Evolutionary conservation across 192 early-diverging fungal genomes (phyloP).

Genomic region (Thamnidium elegans): DNA sequence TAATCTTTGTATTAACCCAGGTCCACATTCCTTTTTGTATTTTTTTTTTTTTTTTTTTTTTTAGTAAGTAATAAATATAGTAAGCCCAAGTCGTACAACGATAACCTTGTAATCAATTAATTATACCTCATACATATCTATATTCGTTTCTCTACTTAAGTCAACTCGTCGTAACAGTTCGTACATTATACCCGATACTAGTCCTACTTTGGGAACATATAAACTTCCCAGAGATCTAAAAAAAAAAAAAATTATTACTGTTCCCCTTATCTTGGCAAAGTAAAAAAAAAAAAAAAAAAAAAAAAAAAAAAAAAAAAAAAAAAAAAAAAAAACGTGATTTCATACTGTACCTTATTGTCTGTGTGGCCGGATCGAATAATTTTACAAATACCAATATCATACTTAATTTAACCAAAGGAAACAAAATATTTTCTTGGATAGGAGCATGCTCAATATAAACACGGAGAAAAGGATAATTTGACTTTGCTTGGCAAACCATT

Average conservation of each 20-base stretch:
- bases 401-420: conserved; percentile 13
- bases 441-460: conserved; percentile 48
- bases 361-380: conserved; percentile 69
- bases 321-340: neutral
- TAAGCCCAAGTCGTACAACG: conserved; percentile 16
- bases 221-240: conserved; percentile 37
- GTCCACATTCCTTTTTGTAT: conserved; percentile 95
- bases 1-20: conserved; percentile 79
- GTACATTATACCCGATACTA: no score
- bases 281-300: no score
- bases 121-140: conserved; percentile 6
- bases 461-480: conserved; percentile 39
- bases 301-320: no score
- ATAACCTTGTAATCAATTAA: neutral
- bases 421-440: conserved; percentile 10
- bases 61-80: no score
- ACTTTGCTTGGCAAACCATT: conserved; percentile 14
- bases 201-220: no score
- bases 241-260: conserved; percentile 61
- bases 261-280: conserved; percentile 24
- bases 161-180: no score
- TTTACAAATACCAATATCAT: conserved; percentile 80
- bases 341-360: conserved; percentile 37
- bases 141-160: neutral
- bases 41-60: no score